Base-by-base conservation (phyloP, 2,329 filamentous ascomycete species). In the Aspergillus fijiensis region DNA sequence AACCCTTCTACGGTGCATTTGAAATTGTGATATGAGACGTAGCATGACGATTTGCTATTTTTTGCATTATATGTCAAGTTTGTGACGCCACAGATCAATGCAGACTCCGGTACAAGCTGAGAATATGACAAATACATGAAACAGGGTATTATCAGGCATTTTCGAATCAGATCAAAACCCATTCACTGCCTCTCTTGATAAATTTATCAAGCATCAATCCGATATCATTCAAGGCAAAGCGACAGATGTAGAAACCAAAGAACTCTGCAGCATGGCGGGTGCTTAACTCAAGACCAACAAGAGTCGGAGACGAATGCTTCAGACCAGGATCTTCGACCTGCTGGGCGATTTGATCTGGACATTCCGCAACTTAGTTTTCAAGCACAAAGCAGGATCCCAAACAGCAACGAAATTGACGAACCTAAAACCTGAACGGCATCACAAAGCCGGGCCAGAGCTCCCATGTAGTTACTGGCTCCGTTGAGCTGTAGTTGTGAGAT, bases 301-400 rank as follows among this genome's bases (percentile, higher is more conserved):
- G 93, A 9, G 95, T 98, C 70, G 92, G 92, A 68, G 93, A 94
- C 19, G 92, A 92, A 76, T 95, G 91, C 67, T 91, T 90, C 57
- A 98, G 84, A 10, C 94, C 94, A 5, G 94, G 94, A 72, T 98
- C 94, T 73, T 97, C 94, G 51, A 97, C 92, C 80, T 97, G 94
- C 66, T 94, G 90, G 56, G 93, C 92, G 75, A 98, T 94, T 86
- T 96, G 91, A 81, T 97, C 92, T 96, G 69, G 50, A 35, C 14
- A 6, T n/a, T 45, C 16, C 14, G 39, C 39, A 49, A 50, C 48
- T 16, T n/a, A 29, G 31, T 5, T 16, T 31, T 29, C 39, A 59
- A 48, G 33, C 57, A 52, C 31, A 45, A 25, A 14, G 48, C 6
- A 50, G 33, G 47, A 50, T 19, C 14, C 10, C 23, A 27, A 50